These are phyloP conservation scores for Claviceps arundinis DNA, from an alignment of 2,329 filamentous ascomycete species.

Conservation along the genomic window DNA sequence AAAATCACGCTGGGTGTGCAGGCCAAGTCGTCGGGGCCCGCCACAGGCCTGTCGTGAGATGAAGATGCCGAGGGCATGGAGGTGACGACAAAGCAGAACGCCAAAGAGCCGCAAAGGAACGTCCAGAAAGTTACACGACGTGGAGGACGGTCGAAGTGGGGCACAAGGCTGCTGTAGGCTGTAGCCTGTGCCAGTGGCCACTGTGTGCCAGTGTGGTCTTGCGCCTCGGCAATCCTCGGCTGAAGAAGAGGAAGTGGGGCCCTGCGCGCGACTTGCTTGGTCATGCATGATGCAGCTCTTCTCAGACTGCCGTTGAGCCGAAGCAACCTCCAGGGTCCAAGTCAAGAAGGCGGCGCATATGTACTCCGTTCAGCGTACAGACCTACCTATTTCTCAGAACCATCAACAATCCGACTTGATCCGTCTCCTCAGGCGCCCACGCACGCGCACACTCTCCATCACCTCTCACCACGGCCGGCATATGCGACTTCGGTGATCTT, in stretches of 20 bases:
- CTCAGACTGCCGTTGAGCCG: background rate
- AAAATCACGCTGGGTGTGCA: conserved; percentile 19
- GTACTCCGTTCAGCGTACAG: no score
- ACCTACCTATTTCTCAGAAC: background rate
- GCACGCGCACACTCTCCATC: background rate
- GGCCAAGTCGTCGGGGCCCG: background rate
- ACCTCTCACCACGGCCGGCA: background rate
- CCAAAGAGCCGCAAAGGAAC: no score
- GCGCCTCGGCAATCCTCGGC: conserved; percentile 9
- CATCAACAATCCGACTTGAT: background rate
- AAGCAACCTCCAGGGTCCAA: background rate
- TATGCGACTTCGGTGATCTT: conserved; percentile 11
- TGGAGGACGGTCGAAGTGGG: no score
- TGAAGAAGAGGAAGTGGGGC: conserved; percentile 1
- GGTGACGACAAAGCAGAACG: background rate
- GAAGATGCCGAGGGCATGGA: background rate
- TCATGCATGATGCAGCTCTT: background rate
- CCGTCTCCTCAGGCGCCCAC: background rate
- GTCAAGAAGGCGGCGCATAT: no score
- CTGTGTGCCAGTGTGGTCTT: no score
- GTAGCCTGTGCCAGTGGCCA: no score
- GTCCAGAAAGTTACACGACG: no score
- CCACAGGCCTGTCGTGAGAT: background rate
- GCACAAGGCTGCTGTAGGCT: background rate
- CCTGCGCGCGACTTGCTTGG: background rate